Conservation (phyloP, 257 asterid species). For the Euphrasia confusa region DNA sequence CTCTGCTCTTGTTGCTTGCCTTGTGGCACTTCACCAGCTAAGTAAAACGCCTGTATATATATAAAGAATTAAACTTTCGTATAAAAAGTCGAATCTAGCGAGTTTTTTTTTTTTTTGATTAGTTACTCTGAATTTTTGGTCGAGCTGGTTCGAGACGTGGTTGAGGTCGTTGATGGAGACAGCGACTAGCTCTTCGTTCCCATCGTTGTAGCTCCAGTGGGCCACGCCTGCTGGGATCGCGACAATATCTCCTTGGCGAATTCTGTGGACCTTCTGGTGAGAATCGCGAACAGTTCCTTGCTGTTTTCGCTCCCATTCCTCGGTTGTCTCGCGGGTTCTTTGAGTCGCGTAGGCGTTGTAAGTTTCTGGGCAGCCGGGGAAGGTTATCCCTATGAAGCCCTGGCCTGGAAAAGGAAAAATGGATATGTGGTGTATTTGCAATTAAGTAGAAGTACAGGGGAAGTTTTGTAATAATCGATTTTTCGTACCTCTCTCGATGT, state of each 20-base stretch:
- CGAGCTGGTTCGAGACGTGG: conserved; percentile 68
- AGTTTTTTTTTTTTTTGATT: not conserved
- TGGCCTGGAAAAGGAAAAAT: conserved; percentile 32
- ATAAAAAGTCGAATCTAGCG: no score
- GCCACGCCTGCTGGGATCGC: conserved; percentile 58
- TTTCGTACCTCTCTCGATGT: conserved; percentile 42
- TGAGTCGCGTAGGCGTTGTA: conserved; percentile 25
- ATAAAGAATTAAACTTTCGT: not conserved
- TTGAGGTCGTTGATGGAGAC: conserved; percentile 61
- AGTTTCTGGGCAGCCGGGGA: conserved; percentile 76
- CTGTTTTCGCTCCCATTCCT: conserved; percentile 8
- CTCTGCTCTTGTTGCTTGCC: conserved; percentile 19
- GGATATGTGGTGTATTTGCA: no score
- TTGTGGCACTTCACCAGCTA: conserved; percentile 26
- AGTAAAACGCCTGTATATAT: conserved; percentile 22
- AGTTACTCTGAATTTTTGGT: conserved; percentile 54
- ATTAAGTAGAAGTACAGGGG: not conserved
- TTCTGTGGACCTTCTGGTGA: conserved; percentile 61
- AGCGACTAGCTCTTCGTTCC: conserved; percentile 48
- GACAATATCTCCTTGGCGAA: conserved; percentile 53
- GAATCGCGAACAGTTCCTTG: conserved; percentile 28
- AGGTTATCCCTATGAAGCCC: conserved; percentile 45
- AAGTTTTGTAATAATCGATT: not conserved
- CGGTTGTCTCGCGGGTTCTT: conserved; percentile 8
- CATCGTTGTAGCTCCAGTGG: conserved; percentile 70